These are phyloP conservation scores for Crassisporium funariophilum DNA, from an alignment of 768 basidiomycete species.

Conservation along the genomic window DNA sequence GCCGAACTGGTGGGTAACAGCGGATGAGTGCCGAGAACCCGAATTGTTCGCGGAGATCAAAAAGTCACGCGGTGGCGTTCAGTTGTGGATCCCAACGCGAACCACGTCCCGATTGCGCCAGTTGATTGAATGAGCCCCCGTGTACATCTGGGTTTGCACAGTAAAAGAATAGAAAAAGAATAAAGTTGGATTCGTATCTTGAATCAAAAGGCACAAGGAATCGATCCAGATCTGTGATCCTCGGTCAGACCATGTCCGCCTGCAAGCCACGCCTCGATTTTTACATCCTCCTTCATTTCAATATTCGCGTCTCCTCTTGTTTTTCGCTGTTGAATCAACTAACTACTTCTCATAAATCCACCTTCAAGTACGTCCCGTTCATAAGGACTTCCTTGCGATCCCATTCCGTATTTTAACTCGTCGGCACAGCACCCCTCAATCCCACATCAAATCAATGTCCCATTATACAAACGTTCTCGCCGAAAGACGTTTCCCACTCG, in stretches of 20 bases:
- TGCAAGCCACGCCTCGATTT: slow-evolving; percentile 28
- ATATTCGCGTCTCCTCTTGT: slow-evolving; percentile 19
- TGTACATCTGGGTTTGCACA: slow-evolving; percentile 10
- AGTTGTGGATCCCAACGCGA: slow-evolving; percentile 28
- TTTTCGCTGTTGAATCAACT: slow-evolving; percentile 11
- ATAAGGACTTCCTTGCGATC: slow-evolving; percentile 19
- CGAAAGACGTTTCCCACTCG: slow-evolving; percentile 12
- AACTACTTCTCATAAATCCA: slow-evolving; percentile 23
- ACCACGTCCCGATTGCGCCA: slow-evolving; percentile 18
- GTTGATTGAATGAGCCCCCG: slow-evolving; percentile 6
- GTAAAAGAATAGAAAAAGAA: slow-evolving; percentile 10
- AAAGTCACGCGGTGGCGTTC: slow-evolving; percentile 20
- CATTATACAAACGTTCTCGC: slow-evolving; percentile 13
- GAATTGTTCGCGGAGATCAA: slow-evolving; percentile 19
- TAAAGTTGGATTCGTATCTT: slow-evolving; percentile 11
- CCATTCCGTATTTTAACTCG: slow-evolving; percentile 12
- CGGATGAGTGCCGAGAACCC: slow-evolving; percentile 12
- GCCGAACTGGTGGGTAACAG: slow-evolving; percentile 1
- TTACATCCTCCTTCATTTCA: slow-evolving; percentile 26
- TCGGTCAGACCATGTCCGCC: slow-evolving; percentile 32
- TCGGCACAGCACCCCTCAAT: slow-evolving; percentile 1
- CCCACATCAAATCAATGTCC: slow-evolving; percentile 10
- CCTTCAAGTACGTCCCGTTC: slow-evolving; percentile 14
- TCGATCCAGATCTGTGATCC: slow-evolving; percentile 38
- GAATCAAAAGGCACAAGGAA: slow-evolving; percentile 20